Conservation (phyloP, 176 grass and related monocot species). For the Juncus inflexus region DNA sequence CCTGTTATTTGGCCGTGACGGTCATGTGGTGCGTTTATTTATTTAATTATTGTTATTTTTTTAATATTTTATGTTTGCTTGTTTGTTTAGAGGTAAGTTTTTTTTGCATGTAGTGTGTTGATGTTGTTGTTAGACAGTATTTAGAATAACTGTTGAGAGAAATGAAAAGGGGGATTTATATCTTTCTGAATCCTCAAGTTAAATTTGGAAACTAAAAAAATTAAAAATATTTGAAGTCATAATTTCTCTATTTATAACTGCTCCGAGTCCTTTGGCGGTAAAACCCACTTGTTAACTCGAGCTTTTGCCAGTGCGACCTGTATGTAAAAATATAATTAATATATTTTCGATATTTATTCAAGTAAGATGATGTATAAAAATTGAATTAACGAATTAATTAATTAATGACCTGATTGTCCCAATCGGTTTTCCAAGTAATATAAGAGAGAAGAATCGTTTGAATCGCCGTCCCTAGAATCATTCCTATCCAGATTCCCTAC, state of each 20-base stretch:
- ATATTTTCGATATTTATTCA: neutral
- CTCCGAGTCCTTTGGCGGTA: conserved; percentile 20
- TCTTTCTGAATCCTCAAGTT: too few species aligned
- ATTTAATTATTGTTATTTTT: too few species aligned
- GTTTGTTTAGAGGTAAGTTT: too few species aligned
- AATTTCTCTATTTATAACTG: conserved; percentile 10
- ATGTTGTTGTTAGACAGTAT: too few species aligned
- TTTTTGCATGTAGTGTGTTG: too few species aligned
- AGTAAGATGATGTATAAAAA: conserved; percentile 10
- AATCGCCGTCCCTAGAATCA: conserved; percentile 67
- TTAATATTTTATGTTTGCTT: too few species aligned
- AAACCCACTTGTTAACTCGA: conserved; percentile 31
- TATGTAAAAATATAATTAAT: conserved; percentile 3
- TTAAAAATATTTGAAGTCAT: too few species aligned
- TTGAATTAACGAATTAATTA: too few species aligned
- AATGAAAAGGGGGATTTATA: too few species aligned
- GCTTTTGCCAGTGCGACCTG: conserved; percentile 28
- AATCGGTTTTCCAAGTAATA: conserved; percentile 73
- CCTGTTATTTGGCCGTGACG: conserved; percentile 24
- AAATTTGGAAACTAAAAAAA: too few species aligned
- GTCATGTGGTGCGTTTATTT: neutral
- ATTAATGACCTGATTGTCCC: conserved; percentile 69
- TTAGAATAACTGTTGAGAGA: too few species aligned
- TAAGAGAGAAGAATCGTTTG: conserved; percentile 57
- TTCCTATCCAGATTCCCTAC: conserved; percentile 92